Base-by-base conservation (phyloP, 2,329 filamentous ascomycete species). In the Diaporthe caulivora region DNA sequence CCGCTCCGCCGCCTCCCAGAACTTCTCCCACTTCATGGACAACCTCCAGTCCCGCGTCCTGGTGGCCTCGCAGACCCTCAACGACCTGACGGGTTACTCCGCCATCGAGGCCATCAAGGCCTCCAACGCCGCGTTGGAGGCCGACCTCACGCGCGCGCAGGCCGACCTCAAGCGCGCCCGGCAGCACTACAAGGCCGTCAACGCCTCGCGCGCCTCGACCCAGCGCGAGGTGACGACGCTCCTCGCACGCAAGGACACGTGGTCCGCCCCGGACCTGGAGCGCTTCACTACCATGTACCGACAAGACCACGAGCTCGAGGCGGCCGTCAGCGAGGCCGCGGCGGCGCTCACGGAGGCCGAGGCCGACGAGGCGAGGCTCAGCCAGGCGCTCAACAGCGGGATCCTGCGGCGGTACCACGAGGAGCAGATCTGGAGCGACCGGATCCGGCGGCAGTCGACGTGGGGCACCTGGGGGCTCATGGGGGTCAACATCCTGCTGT, bases 391-490 rank as follows among this genome's bases (percentile, higher is more conserved):
- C 70, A 96, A 93, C 80, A 92, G 93, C 75, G 92, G 92, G 67
- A 98, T 98, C 78, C 86, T 98, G 68, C 93, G 93, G 75, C 91
- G 97, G 75, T 99, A 99, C 83, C 97, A 99, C 82, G 97, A 99
- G 84, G 97, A 99, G 86, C 97, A 99, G 85, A 97, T 99, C 72
- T 99, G 97, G 97, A 97, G 94, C 80, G 97, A 99, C 82, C 96
- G 97, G 78, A 99, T 99, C 81, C 89, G 97, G 47, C 89, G 97
- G 77, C 98, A 98, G 87, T 97, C 94, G 81, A 99, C 97, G 0
- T 99, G 97, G 97, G 96, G 97, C 47, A 99, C 97, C 0, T 98
- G 97, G 92, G 97, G 96, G 0, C 86, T 99, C 75, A 99, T 99
- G 97, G 96, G 96, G 31, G 90, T 98, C 80, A 99, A 99, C 81